Evolutionary conservation across 208 protist species (phyloP), one percentile per base, ranked within the genome.

Genomic region (Acanthamoeba sp.): DNA sequence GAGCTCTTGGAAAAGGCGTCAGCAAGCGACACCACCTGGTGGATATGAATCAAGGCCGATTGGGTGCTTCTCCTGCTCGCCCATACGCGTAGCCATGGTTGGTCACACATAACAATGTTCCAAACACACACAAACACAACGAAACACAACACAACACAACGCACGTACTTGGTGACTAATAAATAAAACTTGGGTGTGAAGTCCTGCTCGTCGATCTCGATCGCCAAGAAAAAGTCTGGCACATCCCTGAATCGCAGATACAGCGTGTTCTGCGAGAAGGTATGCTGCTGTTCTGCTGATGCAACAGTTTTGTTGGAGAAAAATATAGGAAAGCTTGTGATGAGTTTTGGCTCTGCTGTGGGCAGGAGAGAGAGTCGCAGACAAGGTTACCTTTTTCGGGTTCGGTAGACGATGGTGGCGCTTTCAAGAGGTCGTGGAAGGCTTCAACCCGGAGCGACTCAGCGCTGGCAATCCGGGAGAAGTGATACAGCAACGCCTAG

Each of bases 181-280:
- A 93, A 78, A 93, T 93, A 93, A 78, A 93, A 93, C 52, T 69
- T 78, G 29, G 88, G 88, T n/a, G 88, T 38, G 34, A 93, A 93
- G 48, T 76, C 59, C 62, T 69, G 52, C 22, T 93, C 88, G 22
- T 93, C 88, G 32, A 93, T 78, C n/a, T 93, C 88, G 42, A 93
- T 55, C 40, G 88, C 88, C 59, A 93, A 36, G 40, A 78, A 93
- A 40, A 32, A 93, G 48, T 93, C 88, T 3, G 88, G 34, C 32
- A 93, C 62, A 76, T 93, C 88, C 40, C 88, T 27, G 42, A 93
- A 93, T 5, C 88, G 88, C 20, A 93, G 88, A 24, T 93, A 93
- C 42, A 93, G 52, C 38, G 88, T 78, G 14, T 93, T 45, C 14
- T 69, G 16, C 24, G 88, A 76, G 40, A 93, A 93, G 16, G 18